Evolutionary conservation across 2,329 filamentous ascomycete genomes (phyloP), one percentile per base, ranked within the genome.

Genomic region (Drechslerella stenobrocha): DNA sequence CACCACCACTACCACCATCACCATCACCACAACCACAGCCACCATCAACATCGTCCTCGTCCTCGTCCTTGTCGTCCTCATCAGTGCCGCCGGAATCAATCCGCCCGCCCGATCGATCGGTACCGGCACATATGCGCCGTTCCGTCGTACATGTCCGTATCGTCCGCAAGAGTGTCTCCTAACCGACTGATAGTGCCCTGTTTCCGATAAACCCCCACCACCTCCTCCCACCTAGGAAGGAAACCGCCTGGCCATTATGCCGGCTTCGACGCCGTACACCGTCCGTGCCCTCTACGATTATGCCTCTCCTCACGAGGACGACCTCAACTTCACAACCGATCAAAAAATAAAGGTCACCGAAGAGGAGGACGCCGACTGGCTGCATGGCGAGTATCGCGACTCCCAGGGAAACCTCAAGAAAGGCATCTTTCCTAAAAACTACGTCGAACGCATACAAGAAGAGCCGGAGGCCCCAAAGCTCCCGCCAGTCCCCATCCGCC

Each of bases 281-380:
- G 93, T 98, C 80, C 95, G 91, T 82, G 90, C 93, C 73, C 79
- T 97, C 75, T 98, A 88, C 80, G 92, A 97, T 77, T 98, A 98
- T 80, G 81, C 83, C 76, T 97, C 93, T 72, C 83, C 84, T 70
- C 92, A 98, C 77, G 90, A 96, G 73, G 93, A 98, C 78, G 93
- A 98, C 78, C 86, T 98, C 73, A 88, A 84, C 75, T 98, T 98
- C 76, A 77, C 82, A 65, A 80, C 84, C 74, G 90, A 90, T 72
- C 91, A 96, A 79, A 83, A 97, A 77, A 95, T 98, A 76, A 93
- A 88, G 52, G 91, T 98, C 70, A 96, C 87, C 44, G 91, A 91
- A 66, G 85, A 89, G 77, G 93, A 97, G 76, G 93, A 96, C 75
- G 86, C 82, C 70, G 95, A 97, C 76, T 97, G 91, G 93, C 95